Percentiles rank a stretch among this genome's conserved stretches.
Conservation (phyloP, 1,139 yeast genomes). For the Sugiyamaella sp. region DNA sequence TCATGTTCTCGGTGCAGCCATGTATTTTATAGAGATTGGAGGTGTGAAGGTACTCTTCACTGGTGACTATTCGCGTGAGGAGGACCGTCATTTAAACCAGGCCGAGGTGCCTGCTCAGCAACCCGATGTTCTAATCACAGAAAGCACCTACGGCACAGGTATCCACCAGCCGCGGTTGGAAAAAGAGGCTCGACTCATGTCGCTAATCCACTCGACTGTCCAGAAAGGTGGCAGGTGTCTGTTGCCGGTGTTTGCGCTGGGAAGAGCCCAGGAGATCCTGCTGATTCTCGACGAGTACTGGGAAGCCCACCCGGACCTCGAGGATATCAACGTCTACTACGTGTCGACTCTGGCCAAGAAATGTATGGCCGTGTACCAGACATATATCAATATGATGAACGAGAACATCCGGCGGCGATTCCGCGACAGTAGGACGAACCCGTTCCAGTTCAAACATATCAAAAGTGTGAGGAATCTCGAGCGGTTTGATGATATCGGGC, state of each 20-base stretch:
- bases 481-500: conserved; percentile 88
- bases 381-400: conserved; percentile 96
- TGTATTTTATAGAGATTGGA: conserved; percentile 94
- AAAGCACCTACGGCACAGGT: conserved; percentile 97
- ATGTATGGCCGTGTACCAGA: conserved; percentile 97
- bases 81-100: conserved; percentile 89
- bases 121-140: conserved; percentile 91
- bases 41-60: conserved; percentile 88
- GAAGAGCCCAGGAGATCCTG: conserved; percentile 92
- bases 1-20: conserved; percentile 97
- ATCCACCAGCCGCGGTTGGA: conserved; percentile 90
- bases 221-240: conserved; percentile 89
- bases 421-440: conserved; percentile 75
- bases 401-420: conserved; percentile 81
- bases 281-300: conserved; percentile 93
- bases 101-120: conserved; percentile 92
- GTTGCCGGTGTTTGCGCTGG: conserved; percentile 93
- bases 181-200: conserved; percentile 79
- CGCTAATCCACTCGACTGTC: conserved; percentile 79
- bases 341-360: conserved; percentile 93
- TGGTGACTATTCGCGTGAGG: conserved; percentile 95
- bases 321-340: conserved; percentile 78
- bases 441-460: conserved; percentile 86
- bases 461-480: conserved; percentile 80
- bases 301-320: conserved; percentile 81